Evolutionary conservation across 176 grass and related monocot genomes (phyloP).

Genomic region (Carex myosuroides): DNA sequence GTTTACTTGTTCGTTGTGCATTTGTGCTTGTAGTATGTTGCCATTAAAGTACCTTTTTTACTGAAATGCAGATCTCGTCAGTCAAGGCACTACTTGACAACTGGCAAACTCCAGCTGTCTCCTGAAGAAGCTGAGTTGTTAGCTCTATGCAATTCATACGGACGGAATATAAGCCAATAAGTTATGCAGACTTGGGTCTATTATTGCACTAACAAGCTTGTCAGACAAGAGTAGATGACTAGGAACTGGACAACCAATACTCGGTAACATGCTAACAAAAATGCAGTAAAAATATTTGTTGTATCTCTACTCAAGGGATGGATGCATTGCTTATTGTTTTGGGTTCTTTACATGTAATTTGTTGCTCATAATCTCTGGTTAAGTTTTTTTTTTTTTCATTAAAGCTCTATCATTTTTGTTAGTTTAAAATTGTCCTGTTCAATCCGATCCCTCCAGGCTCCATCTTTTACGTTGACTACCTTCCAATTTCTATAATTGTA

Average conservation of each 20-base stretch:
- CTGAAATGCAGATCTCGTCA: conserved; percentile 41
- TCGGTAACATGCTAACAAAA: not conserved
- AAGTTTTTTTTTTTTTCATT: too few species aligned
- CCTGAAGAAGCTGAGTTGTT: conserved; percentile 47
- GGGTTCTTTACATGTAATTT: not conserved
- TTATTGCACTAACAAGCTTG: conserved; percentile 25
- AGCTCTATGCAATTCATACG: conserved; percentile 37
- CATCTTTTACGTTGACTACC: too few species aligned
- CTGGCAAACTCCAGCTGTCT: conserved; percentile 43
- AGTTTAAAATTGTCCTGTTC: too few species aligned
- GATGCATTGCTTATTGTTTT: not conserved
- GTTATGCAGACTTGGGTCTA: not conserved
- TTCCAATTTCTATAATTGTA: too few species aligned
- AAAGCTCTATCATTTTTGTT: too few species aligned
- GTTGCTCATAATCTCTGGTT: too few species aligned
- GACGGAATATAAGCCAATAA: conserved; percentile 4
- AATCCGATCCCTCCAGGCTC: too few species aligned
- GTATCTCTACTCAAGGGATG: not conserved
- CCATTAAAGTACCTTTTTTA: not conserved
- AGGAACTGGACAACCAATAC: not conserved
- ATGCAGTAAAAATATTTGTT: not conserved
- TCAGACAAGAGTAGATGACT: not conserved
- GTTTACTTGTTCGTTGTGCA: not conserved
- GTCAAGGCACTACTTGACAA: conserved; percentile 58
- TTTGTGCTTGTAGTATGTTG: not conserved